Percentiles rank a stretch among this genome's conserved stretches.
phyloP scores from a whole-genome alignment of 2,329 filamentous ascomycete genomes.

The Botrytis deweyae region DNA sequence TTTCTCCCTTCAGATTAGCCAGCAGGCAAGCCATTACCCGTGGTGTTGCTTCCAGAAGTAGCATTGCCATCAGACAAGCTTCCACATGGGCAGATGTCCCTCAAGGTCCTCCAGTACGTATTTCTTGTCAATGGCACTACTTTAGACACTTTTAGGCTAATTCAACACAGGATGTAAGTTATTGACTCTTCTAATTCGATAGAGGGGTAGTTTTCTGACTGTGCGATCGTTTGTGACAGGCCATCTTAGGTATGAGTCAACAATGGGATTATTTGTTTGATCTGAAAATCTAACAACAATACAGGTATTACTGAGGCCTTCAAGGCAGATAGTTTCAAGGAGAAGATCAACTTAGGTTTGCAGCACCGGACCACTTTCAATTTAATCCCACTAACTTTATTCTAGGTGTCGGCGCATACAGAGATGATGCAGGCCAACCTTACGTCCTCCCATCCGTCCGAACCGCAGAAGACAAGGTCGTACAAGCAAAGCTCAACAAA shows the following conservation, averaged over 20 bases:
- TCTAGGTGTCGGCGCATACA: conserved; percentile 93
- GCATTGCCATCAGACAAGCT: conserved; percentile 35
- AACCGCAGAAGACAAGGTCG: conserved; percentile 82
- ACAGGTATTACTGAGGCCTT: conserved; percentile 93
- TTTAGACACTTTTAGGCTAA: conserved; percentile 21
- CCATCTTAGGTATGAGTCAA: conserved; percentile 67
- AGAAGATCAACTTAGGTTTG: conserved; percentile 97
- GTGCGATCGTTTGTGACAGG: conserved; percentile 47
- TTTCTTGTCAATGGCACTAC: conserved; percentile 9
- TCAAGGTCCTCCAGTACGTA: conserved; percentile 87
- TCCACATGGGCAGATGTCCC: conserved; percentile 90
- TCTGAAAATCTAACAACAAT: conserved; percentile 35
- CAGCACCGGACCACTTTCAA: conserved; percentile 15
- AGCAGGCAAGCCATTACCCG: conserved; percentile 47
- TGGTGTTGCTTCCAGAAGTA: conserved; percentile 32
- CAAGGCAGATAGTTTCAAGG: conserved; percentile 89
- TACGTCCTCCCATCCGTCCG: conserved; percentile 94
- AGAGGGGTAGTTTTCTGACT: conserved; percentile 41
- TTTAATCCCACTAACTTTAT: conserved; percentile 27
- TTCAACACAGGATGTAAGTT: conserved; percentile 41
- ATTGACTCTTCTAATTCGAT: conserved; percentile 7
- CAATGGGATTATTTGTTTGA: conserved; percentile 23
- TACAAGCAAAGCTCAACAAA: conserved; percentile 80
- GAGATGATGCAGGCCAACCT: conserved; percentile 96
- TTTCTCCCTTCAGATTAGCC: conserved; percentile 55